Conservation (phyloP, 2,329 filamentous ascomycete genomes). For the Talaromyces sp. region DNA sequence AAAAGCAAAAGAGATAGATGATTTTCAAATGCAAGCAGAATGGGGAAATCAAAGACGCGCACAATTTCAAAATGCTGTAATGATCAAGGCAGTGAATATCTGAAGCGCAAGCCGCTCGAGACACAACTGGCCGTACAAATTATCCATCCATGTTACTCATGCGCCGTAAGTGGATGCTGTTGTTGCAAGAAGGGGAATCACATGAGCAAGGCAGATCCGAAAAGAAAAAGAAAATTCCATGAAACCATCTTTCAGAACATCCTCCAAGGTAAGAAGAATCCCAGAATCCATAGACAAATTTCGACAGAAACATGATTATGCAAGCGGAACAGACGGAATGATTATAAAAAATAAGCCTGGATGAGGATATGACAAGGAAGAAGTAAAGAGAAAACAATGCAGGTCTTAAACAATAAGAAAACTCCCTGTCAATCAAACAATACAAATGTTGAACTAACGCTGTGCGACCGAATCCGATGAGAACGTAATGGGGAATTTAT, state of each 20-base stretch:
- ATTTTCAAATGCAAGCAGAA: constrained; percentile 3
- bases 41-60: constrained; percentile 4
- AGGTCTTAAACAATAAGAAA: constrained; percentile 11
- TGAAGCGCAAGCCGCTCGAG: neutral
- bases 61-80: constrained; percentile 15
- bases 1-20: constrained; percentile 10
- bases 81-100: neutral
- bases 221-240: constrained; percentile 19
- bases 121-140: constrained; percentile 24
- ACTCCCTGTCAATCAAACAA: constrained; percentile 17
- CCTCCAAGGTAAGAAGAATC: constrained; percentile 18
- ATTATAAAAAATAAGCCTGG: constrained; percentile 4
- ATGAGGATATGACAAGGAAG: constrained; percentile 9
- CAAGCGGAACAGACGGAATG: constrained; percentile 5
- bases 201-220: constrained; percentile 21
- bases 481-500: constrained; percentile 23
- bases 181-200: constrained; percentile 27
- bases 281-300: constrained; percentile 16
- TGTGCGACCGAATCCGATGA: constrained; percentile 22
- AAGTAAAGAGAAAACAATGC: constrained; percentile 15
- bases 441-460: constrained; percentile 25
- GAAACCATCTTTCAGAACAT: constrained; percentile 18
- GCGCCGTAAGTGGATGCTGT: constrained; percentile 28
- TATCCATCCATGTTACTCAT: constrained; percentile 30
- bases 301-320: constrained; percentile 17